These are phyloP conservation scores for Mycena metata DNA, from an alignment of 768 basidiomycete species.

Conservation along the genomic window DNA sequence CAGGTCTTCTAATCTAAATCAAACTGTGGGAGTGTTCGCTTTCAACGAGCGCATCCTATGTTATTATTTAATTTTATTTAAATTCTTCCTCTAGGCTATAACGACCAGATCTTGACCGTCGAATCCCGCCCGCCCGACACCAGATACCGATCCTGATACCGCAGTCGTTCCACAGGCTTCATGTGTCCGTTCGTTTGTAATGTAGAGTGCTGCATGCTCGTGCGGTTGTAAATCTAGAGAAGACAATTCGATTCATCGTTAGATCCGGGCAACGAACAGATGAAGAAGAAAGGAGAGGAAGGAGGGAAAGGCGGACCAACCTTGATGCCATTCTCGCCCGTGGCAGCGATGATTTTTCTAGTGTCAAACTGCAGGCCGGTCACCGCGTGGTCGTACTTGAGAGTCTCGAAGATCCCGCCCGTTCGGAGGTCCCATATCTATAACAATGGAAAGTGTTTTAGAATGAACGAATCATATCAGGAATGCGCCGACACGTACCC, in stretches of 20 bases:
- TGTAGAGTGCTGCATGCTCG: conserved; percentile 88
- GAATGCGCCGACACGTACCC: conserved; percentile 63
- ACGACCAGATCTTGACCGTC: conserved; percentile 91
- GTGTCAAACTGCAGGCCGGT: conserved; percentile 95
- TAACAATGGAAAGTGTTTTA: conserved; percentile 14
- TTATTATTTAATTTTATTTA: conserved; percentile 6
- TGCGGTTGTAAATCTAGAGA: conserved; percentile 93
- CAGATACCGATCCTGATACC: conserved; percentile 97
- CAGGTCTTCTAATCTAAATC: too few species aligned
- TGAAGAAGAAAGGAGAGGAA: background rate
- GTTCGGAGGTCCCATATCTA: conserved; percentile 98
- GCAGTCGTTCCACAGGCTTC: conserved; percentile 85
- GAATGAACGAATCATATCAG: background rate
- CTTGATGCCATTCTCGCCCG: conserved; percentile 94
- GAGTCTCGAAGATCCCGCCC: conserved; percentile 88
- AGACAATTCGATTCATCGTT: conserved; percentile 6
- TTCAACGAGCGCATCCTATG: too few species aligned
- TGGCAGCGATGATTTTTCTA: conserved; percentile 91
- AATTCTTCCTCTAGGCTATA: conserved; percentile 60
- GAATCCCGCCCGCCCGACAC: conserved; percentile 92
- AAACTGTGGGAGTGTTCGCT: too few species aligned
- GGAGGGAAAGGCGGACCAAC: conserved; percentile 54
- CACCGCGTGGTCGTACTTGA: conserved; percentile 91
- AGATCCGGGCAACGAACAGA: conserved; percentile 1
- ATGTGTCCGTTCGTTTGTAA: conserved; percentile 94